These are phyloP conservation scores for Penicillium sp. DNA, from an alignment of 2,329 filamentous ascomycete species.

Conservation along the genomic window DNA sequence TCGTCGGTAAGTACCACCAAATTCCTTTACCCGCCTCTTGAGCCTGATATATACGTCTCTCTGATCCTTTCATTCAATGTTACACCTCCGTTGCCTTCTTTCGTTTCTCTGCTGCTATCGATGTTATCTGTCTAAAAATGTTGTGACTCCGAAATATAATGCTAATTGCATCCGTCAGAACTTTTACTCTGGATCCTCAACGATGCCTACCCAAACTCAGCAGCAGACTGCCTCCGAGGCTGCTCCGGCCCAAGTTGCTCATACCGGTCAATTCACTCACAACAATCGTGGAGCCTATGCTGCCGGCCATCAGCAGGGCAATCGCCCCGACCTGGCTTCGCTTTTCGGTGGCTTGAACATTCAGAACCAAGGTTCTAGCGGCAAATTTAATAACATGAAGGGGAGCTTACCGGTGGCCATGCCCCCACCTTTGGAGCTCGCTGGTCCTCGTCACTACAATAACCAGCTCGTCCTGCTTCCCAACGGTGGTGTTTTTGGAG, in stretches of 20 bases:
- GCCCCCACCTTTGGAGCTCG: constrained; percentile 32
- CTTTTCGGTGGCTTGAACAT: constrained; percentile 33
- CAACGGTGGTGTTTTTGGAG: constrained; percentile 39
- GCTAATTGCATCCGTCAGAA: constrained; percentile 8
- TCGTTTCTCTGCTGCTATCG: not conserved
- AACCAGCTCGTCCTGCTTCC: constrained; percentile 38
- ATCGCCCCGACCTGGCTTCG: constrained; percentile 27
- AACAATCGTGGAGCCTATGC: constrained; percentile 34
- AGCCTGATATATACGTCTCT: not conserved
- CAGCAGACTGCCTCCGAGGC: constrained; percentile 33
- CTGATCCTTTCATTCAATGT: not conserved
- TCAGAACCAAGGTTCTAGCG: constrained; percentile 33
- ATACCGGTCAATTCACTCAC: constrained; percentile 31
- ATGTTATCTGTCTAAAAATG: not conserved
- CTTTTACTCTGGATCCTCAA: constrained; percentile 13
- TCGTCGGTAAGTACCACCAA: constrained; percentile 11
- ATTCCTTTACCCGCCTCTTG: not conserved
- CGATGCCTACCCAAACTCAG: constrained; percentile 30
- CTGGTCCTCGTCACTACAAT: constrained; percentile 35
- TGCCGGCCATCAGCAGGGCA: constrained; percentile 29
- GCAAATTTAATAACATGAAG: constrained; percentile 36
- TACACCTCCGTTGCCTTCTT: not conserved
- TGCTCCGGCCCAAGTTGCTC: constrained; percentile 27
- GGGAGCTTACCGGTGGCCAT: constrained; percentile 30
- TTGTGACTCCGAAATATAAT: not conserved